These are phyloP conservation scores for Neurospora africana DNA, from an alignment of 495 filamentous ascomycete species.

Conservation along the genomic window DNA sequence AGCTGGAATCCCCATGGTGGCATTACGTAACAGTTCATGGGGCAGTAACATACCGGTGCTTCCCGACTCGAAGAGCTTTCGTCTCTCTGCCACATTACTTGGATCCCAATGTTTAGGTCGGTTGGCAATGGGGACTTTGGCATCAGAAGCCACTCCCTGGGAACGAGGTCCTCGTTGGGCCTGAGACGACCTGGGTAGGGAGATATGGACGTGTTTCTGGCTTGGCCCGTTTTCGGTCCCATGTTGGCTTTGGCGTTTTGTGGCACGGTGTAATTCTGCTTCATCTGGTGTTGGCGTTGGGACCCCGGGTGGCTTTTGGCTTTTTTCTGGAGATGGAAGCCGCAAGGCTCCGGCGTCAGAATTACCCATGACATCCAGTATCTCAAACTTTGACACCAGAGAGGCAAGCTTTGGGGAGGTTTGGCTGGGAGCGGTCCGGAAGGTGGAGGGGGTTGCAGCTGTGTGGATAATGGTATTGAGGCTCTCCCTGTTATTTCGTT, in stretches of 20 bases:
- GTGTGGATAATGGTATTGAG: constrained; percentile 1
- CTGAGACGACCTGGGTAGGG: background rate
- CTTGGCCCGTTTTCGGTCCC: background rate
- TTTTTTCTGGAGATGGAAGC: constrained; percentile 1
- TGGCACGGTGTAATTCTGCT: background rate
- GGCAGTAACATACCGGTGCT: background rate
- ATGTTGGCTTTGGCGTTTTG: background rate
- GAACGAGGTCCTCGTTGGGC: background rate
- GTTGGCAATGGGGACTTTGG: background rate
- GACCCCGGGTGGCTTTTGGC: background rate
- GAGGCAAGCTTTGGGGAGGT: constrained; percentile 16
- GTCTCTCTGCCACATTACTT: constrained; percentile 20
- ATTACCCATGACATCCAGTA: constrained; percentile 23
- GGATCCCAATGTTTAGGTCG: constrained; percentile 14
- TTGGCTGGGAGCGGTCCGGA: background rate
- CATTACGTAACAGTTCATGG: background rate
- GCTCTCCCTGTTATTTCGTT: background rate
- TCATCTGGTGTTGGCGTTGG: background rate
- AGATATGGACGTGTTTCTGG: background rate
- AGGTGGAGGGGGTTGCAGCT: constrained; percentile 1
- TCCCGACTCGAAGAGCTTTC: constrained; percentile 13
- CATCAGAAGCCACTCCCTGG: background rate
- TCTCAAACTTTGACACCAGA: constrained; percentile 33
- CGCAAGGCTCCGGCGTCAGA: constrained; percentile 5
- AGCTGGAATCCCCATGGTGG: background rate